Base-by-base conservation (phyloP, 345 rosid genomes). In the Turnera subulata region DNA sequence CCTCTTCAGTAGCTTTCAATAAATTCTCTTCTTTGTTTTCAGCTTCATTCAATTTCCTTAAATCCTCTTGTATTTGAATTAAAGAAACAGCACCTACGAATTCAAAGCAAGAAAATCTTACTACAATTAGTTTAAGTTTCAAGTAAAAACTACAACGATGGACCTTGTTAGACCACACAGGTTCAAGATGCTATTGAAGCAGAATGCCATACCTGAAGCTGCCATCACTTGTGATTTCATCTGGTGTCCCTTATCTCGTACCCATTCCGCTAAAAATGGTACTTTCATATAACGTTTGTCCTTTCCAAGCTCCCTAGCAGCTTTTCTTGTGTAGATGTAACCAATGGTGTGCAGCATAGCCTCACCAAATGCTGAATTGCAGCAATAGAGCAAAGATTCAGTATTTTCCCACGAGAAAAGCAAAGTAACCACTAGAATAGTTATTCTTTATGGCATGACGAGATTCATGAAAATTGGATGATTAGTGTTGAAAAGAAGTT, bases 261-360 rank as follows among this genome's bases (percentile, higher is more conserved):
- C 99, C 99, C 99, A 93, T 62, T 93, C 98, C 17, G 96, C 98
- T 72, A 92, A 71, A 76, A 80, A 92, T 9, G 98, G 98, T 25
- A 92, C 96, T 72, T 79, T 89, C 95, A 89, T 86, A 55, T 59
- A 82, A 32, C 89, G 79, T 66, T 55, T 93, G 69, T 89, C 96
- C 69, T 83, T 89, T 26, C 99, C 99, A 19, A 93, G 81, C 76
- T 89, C 97, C 66, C 42, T 89, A 8, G 96, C 78, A 55, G 94
- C 96, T 87, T 85, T 80, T 66, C 99, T 87, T 0, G 86, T 77
- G 86, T 93, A 93, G 42, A 89, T 87, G 64, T 93, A 93, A 32
- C 99, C 97, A 53, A 93, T 76, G 0, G 97, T 93, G 58, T 93
- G 94, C 56, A 93, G 80, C 96, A 93, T 93, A 26, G 96, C 94